phyloP scores from a whole-genome alignment of 805 yeast species.

The Alloascoidea hylecoeti region DNA sequence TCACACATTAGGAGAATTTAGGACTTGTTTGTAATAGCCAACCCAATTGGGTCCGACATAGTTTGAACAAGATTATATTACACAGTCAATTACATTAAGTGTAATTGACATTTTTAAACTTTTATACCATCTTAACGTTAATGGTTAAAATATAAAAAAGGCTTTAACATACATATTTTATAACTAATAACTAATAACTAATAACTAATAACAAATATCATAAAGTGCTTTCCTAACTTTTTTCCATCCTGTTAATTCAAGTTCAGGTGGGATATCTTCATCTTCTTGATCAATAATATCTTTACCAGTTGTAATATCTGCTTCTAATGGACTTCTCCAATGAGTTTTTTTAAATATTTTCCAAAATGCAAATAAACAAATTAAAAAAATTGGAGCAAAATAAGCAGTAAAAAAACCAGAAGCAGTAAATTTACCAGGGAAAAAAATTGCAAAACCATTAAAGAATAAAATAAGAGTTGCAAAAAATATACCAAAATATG shows the following conservation, averaged over 20 bases:
- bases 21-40: no score
- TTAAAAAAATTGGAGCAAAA: constrained; percentile 21
- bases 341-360: constrained; percentile 19
- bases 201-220: no score
- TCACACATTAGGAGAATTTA: no score
- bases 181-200: no score
- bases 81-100: no score
- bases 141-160: no score
- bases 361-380: constrained; percentile 18
- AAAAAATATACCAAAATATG: constrained; percentile 12
- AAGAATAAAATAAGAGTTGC: constrained; percentile 19
- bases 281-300: constrained; percentile 22
- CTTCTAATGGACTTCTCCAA: constrained; percentile 18
- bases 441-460: constrained; percentile 25
- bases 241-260: background rate
- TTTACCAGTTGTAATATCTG: constrained; percentile 22
- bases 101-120: no score
- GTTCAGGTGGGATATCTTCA: background rate
- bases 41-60: no score
- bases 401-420: constrained; percentile 23
- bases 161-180: no score
- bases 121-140: no score
- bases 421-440: constrained; percentile 21
- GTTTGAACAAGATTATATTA: no score
- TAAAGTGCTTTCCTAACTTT: background rate